Percentiles rank a stretch among this genome's conserved stretches.
These are phyloP conservation scores for Malassezia brasiliensis DNA, from an alignment of 1,284 basidiomycete species.

Conservation along the genomic window DNA sequence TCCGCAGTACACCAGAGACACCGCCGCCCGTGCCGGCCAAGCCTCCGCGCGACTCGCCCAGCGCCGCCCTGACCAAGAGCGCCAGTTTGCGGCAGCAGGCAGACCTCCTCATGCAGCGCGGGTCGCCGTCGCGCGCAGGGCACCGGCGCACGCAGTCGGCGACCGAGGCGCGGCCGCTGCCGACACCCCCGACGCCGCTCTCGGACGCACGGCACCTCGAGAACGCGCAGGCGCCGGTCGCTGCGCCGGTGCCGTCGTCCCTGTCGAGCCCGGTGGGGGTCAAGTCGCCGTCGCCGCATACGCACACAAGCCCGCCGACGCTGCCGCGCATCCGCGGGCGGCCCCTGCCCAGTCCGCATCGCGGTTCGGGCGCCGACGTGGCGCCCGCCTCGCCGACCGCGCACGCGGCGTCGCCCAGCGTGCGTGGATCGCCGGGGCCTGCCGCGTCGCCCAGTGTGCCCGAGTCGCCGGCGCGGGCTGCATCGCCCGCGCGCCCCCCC, in stretches of 20 bases:
- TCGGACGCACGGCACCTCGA: not conserved
- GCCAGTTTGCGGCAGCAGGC: conserved; percentile 2
- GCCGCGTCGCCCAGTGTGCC: not conserved
- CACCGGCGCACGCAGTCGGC: not conserved
- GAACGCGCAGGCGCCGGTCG: not conserved
- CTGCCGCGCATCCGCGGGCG: not conserved
- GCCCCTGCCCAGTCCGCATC: not conserved
- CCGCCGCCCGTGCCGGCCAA: conserved; percentile 4
- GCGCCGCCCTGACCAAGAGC: not conserved
- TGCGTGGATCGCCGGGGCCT: not conserved
- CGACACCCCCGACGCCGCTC: not conserved
- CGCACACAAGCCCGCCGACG: not conserved
- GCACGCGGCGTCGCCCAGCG: not conserved
- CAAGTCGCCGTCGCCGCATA: not conserved
- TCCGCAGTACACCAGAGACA: not conserved
- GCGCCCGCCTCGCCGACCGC: not conserved
- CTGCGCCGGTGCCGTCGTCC: not conserved
- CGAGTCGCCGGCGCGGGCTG: not conserved
- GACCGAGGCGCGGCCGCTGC: not conserved
- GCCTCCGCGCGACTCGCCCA: not conserved
- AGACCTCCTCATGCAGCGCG: conserved; percentile 9
- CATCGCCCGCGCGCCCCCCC: no score
- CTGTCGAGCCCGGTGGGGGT: not conserved
- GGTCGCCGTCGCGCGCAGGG: not conserved
- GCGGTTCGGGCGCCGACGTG: not conserved